These are phyloP conservation scores for Cryptococcus floricola DNA, from an alignment of 1,284 basidiomycete genomes.

Conservation along the genomic window DNA sequence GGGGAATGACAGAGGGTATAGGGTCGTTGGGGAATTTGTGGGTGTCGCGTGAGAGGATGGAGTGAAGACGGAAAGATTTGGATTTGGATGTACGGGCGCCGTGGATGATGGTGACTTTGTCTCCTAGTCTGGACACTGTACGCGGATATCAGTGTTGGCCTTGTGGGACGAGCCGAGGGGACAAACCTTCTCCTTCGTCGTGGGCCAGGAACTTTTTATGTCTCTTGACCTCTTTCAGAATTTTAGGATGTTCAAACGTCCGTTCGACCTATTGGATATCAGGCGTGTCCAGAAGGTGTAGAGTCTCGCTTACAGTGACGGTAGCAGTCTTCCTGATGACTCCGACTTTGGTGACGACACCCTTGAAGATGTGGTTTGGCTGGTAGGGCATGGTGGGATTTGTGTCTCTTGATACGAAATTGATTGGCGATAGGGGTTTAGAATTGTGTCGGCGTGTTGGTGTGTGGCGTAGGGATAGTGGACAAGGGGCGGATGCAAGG, in stretches of 20 bases:
- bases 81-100: constrained; percentile 26
- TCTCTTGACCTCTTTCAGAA: constrained; percentile 22
- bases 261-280: constrained; percentile 19
- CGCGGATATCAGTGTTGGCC: background rate
- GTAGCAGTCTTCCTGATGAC: constrained; percentile 43
- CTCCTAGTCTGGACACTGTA: constrained; percentile 33
- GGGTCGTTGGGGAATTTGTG: constrained; percentile 11
- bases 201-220: constrained; percentile 42
- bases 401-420: too few species aligned
- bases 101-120: constrained; percentile 39
- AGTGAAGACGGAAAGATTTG: constrained; percentile 30
- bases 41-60: constrained; percentile 14
- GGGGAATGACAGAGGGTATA: constrained; percentile 8
- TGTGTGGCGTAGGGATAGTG: too few species aligned
- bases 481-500: too few species aligned
- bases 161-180: background rate
- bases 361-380: constrained; percentile 29
- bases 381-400: constrained; percentile 11
- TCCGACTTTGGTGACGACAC: constrained; percentile 38
- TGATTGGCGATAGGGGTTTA: too few species aligned
- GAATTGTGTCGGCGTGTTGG: too few species aligned
- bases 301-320: constrained; percentile 24
- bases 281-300: background rate
- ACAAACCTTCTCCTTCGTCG: constrained; percentile 38
- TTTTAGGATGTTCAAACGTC: constrained; percentile 27